Evolutionary conservation across 2,329 filamentous ascomycete genomes (phyloP).

Genomic region (Herpotrichia juniperi): DNA sequence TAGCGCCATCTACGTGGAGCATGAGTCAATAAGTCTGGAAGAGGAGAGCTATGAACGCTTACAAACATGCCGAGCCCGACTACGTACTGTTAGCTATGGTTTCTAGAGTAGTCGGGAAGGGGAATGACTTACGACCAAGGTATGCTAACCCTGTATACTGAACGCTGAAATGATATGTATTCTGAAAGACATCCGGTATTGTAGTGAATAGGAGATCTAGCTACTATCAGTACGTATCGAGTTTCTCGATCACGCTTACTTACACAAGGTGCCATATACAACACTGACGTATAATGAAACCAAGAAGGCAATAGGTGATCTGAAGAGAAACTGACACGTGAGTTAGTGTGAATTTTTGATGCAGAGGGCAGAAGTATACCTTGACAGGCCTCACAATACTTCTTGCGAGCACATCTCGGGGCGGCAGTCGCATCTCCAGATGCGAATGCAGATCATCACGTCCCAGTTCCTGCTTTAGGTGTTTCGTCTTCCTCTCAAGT

Average conservation of each 20-base stretch:
- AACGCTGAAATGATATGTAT: conserved; percentile 23
- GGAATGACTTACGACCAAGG: conserved; percentile 23
- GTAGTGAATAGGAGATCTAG: conserved; percentile 32
- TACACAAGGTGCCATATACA: conserved; percentile 29
- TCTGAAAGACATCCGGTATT: conserved; percentile 28
- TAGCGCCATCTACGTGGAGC: conserved; percentile 11
- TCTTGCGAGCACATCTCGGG: conserved; percentile 9
- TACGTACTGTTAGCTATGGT: conserved; percentile 5
- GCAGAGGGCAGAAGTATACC: conserved; percentile 2
- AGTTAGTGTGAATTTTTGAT: neutral
- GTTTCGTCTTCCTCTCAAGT: conserved; percentile 17
- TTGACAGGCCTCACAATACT: conserved; percentile 25
- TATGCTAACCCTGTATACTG: conserved; percentile 27
- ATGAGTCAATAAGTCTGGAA: neutral
- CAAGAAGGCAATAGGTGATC: conserved; percentile 22
- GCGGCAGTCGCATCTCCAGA: conserved; percentile 13
- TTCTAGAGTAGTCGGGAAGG: neutral
- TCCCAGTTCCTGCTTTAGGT: conserved; percentile 18
- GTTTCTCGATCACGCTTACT: neutral
- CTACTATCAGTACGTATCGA: neutral
- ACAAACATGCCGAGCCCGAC: conserved; percentile 26
- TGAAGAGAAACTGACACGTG: conserved; percentile 17
- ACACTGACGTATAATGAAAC: conserved; percentile 22
- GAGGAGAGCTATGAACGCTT: neutral
- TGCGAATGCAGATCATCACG: conserved; percentile 19